Conservation (phyloP, 2,329 filamentous ascomycete genomes). For the Aureobasidium namibiae region DNA sequence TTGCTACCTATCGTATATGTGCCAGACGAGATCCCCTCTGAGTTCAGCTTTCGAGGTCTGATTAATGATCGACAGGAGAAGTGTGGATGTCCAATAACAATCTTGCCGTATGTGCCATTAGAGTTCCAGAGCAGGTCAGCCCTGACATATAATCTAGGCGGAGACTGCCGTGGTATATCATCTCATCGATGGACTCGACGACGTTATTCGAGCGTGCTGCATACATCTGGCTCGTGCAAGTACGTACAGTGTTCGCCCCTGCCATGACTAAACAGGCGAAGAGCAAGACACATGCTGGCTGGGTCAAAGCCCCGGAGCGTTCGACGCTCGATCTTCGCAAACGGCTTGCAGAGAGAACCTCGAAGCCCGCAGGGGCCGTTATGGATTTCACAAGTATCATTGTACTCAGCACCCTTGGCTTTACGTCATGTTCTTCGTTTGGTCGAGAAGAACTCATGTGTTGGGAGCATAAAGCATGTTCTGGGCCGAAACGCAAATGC, state of each 20-base stretch:
- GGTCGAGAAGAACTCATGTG: background rate
- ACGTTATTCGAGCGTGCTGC: background rate
- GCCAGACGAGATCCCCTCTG: background rate
- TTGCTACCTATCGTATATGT: background rate
- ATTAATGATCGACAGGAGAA: slow-evolving; percentile 4
- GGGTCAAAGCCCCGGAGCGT: background rate
- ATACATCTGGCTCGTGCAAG: background rate
- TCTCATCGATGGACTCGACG: background rate
- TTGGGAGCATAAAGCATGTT: slow-evolving; percentile 5
- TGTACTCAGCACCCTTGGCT: background rate
- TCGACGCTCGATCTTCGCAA: background rate
- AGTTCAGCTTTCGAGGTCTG: background rate
- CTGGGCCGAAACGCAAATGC: slow-evolving; percentile 3
- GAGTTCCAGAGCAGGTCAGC: background rate
- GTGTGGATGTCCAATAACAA: background rate
- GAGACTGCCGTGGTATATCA: background rate
- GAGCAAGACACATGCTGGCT: background rate
- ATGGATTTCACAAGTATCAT: background rate
- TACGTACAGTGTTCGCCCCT: background rate
- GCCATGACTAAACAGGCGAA: background rate
- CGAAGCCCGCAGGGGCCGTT: background rate
- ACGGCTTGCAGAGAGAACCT: background rate
- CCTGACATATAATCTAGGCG: background rate
- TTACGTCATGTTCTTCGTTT: slow-evolving; percentile 8
- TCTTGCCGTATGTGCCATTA: background rate